A percentile compares a stretch with the other conserved stretches of the same genome.
phyloP scores from a whole-genome alignment of 106 monocot genomes.

The Narthecium ossifragum region DNA sequence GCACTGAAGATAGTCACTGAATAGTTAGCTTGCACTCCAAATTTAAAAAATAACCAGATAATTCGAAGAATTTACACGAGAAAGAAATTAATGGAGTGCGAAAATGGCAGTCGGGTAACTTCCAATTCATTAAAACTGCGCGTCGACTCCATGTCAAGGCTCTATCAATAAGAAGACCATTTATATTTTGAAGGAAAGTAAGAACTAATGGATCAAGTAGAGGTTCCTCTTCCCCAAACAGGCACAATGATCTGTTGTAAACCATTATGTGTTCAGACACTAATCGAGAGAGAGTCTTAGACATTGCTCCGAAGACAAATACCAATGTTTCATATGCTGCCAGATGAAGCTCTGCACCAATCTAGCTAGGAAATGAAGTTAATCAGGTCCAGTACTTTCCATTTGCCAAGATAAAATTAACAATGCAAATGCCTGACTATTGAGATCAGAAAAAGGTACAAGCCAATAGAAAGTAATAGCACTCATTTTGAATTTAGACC shows the following conservation, averaged over 20 bases:
- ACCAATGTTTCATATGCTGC: slow-evolving; percentile 73
- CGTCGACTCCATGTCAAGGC: slow-evolving; percentile 63
- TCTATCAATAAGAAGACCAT: slow-evolving; percentile 53
- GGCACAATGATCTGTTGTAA: slow-evolving; percentile 18
- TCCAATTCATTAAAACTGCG: slow-evolving; percentile 84
- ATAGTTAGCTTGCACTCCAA: background rate
- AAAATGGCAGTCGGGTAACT: too few species aligned
- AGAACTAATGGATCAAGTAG: slow-evolving; percentile 49
- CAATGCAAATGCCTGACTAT: too few species aligned
- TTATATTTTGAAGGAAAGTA: slow-evolving; percentile 59
- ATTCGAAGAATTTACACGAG: background rate
- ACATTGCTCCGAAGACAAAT: slow-evolving; percentile 45
- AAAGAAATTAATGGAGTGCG: too few species aligned
- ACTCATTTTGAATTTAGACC: background rate
- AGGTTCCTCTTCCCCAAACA: slow-evolving; percentile 15
- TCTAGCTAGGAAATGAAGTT: too few species aligned
- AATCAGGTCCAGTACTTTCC: too few species aligned
- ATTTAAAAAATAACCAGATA: too few species aligned
- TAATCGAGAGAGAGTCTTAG: slow-evolving; percentile 19
- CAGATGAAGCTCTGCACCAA: slow-evolving; percentile 68
- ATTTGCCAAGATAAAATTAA: too few species aligned
- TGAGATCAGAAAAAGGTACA: too few species aligned
- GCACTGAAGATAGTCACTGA: slow-evolving; percentile 55
- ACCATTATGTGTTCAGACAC: slow-evolving; percentile 20
- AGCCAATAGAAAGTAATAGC: too few species aligned